Conservation (phyloP, 306 rosid genomes). For the Vigna nakashimae region DNA sequence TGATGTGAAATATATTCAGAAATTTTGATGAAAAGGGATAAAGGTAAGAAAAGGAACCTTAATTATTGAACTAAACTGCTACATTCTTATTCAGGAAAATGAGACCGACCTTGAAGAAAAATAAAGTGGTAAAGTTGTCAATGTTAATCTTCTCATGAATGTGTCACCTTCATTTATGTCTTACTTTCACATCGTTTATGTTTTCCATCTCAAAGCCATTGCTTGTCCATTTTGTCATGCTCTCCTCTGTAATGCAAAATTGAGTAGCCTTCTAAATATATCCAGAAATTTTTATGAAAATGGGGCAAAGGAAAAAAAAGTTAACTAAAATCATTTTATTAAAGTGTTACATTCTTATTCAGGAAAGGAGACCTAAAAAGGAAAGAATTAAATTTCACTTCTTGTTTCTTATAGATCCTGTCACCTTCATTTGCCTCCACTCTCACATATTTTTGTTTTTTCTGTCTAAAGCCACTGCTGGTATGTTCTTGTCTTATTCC, state of each 20-base stretch:
- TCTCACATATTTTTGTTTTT: too few species aligned
- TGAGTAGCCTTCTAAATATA: slow-evolving; percentile 27
- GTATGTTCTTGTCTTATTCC: slow-evolving; percentile 18
- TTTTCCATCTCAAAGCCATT: neutral
- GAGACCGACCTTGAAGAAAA: slow-evolving; percentile 5
- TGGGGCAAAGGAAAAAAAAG: slow-evolving; percentile 20
- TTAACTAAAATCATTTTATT: neutral
- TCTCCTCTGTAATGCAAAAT: neutral
- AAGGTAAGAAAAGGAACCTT: neutral
- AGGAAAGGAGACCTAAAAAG: too few species aligned
- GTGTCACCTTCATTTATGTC: slow-evolving; percentile 7
- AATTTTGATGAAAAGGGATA: slow-evolving; percentile 28
- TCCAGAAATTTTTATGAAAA: slow-evolving; percentile 28
- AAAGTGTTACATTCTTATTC: neutral
- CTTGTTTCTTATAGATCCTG: too few species aligned
- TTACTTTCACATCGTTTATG: neutral
- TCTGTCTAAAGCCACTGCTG: slow-evolving; percentile 17
- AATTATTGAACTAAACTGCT: slow-evolving; percentile 11
- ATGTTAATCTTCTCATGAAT: slow-evolving; percentile 13
- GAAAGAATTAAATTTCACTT: too few species aligned
- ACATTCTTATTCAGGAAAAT: slow-evolving; percentile 30
- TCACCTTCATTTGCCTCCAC: too few species aligned
- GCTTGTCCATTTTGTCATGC: neutral
- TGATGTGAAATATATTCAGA: slow-evolving; percentile 14
- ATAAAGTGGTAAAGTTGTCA: slow-evolving; percentile 11